A percentile compares a stretch with the other conserved stretches of the same genome.
Evolutionary conservation across 176 grass and related monocot genomes (phyloP).

Genomic region (Cocos nucifera): DNA sequence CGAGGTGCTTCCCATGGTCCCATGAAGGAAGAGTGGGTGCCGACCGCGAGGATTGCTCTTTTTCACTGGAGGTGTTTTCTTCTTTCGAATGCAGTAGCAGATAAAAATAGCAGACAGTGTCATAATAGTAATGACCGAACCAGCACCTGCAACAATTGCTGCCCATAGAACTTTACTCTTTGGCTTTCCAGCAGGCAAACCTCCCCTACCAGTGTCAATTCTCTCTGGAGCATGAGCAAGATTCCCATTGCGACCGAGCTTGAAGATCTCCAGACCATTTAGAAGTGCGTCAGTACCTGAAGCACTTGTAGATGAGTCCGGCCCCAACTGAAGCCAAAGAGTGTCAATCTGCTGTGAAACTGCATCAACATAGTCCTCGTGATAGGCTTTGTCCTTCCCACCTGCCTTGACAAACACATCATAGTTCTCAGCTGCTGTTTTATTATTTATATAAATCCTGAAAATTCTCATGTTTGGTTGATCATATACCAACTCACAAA

Average conservation of each 20-base stretch:
- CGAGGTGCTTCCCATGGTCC: background rate
- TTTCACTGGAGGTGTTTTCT: background rate
- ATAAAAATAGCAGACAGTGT: background rate
- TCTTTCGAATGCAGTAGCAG: background rate
- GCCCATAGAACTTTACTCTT: constrained; percentile 12
- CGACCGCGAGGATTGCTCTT: background rate
- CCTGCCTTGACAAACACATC: constrained; percentile 18
- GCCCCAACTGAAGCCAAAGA: constrained; percentile 20
- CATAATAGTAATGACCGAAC: background rate
- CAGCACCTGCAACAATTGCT: background rate
- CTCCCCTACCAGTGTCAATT: background rate
- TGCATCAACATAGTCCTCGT: constrained; percentile 21
- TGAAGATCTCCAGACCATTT: constrained; percentile 22
- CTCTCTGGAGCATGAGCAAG: constrained; percentile 8
- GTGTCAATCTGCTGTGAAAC: constrained; percentile 10
- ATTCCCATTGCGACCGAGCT: constrained; percentile 12
- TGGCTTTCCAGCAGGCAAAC: background rate
- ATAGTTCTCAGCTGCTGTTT: constrained; percentile 12
- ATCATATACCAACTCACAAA: constrained; percentile 19
- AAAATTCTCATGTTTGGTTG: constrained; percentile 21
- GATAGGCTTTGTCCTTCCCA: constrained; percentile 26
- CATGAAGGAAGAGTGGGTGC: background rate
- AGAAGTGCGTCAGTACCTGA: constrained; percentile 17
- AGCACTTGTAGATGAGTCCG: constrained; percentile 5
- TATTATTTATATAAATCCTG: constrained; percentile 20